Evolutionary conservation across 805 yeast species (phyloP).

Genomic region (Ogataea siamensis): DNA sequence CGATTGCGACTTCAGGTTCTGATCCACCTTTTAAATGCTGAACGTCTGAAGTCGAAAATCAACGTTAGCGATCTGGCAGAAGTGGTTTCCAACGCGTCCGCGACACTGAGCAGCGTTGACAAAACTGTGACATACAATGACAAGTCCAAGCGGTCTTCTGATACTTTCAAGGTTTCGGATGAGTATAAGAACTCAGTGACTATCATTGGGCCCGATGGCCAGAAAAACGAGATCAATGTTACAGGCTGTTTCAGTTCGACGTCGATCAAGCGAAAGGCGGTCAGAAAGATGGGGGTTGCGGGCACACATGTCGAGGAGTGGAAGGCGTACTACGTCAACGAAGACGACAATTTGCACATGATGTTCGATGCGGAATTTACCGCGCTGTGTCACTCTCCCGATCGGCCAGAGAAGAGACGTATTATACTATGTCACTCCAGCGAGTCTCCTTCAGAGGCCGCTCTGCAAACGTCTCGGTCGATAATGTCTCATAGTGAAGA

Average conservation of each 20-base stretch:
- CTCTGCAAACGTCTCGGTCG: slow-evolving; percentile 12
- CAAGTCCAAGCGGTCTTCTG: background rate
- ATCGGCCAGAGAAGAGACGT: slow-evolving; percentile 66
- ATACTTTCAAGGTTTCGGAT: slow-evolving; percentile 3
- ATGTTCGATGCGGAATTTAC: slow-evolving; percentile 79
- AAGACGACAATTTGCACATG: slow-evolving; percentile 40
- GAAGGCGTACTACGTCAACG: slow-evolving; percentile 56
- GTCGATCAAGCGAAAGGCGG: slow-evolving; percentile 66
- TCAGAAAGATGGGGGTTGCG: slow-evolving; percentile 54
- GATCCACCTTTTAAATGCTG: slow-evolving; percentile 45
- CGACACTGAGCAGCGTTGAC: slow-evolving; percentile 20
- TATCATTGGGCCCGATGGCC: slow-evolving; percentile 74
- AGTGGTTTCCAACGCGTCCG: slow-evolving; percentile 17
- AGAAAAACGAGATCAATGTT: slow-evolving; percentile 63
- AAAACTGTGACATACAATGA: slow-evolving; percentile 5
- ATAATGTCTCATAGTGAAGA: slow-evolving; percentile 5
- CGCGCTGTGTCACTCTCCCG: slow-evolving; percentile 75
- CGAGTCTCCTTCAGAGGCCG: slow-evolving; percentile 55
- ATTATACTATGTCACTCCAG: slow-evolving; percentile 63
- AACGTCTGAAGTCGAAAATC: slow-evolving; percentile 24
- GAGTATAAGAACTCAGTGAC: slow-evolving; percentile 40
- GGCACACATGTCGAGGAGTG: slow-evolving; percentile 45
- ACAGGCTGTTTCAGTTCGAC: slow-evolving; percentile 80
- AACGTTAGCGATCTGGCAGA: slow-evolving; percentile 22
- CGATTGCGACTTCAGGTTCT: slow-evolving; percentile 65